Evolutionary conservation across 2,329 filamentous ascomycete species (phyloP).

Genomic region (Aspergillus flavus): DNA sequence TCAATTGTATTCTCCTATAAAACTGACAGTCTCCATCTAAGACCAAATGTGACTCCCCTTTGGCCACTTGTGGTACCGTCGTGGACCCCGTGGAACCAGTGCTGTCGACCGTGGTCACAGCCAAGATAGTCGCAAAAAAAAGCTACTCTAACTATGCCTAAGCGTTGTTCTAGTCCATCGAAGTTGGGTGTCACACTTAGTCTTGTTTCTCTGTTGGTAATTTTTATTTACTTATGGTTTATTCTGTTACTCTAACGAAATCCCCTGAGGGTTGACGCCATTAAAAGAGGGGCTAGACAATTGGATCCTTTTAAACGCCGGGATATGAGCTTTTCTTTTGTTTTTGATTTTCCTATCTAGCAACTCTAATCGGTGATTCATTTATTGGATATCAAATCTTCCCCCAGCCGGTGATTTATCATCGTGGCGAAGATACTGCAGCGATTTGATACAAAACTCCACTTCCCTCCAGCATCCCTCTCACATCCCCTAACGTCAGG

Average conservation of each 20-base stretch:
- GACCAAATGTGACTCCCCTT: slow-evolving; percentile 12
- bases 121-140: slow-evolving; percentile 17
- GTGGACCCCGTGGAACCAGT: slow-evolving; percentile 27
- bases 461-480: slow-evolving; percentile 4
- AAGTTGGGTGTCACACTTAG: slow-evolving; percentile 19
- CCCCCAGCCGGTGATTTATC: slow-evolving; percentile 12
- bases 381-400: slow-evolving; percentile 11
- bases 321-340: neutral
- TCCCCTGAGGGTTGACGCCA: slow-evolving; percentile 7
- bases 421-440: slow-evolving; percentile 12
- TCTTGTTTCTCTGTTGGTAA: slow-evolving; percentile 7
- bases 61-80: slow-evolving; percentile 26
- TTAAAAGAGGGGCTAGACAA: slow-evolving; percentile 4
- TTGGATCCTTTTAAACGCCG: slow-evolving; percentile 1
- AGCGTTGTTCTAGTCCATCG: slow-evolving; percentile 14
- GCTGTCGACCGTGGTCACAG: slow-evolving; percentile 18
- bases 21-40: slow-evolving; percentile 1
- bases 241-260: slow-evolving; percentile 12
- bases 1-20: neutral
- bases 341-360: slow-evolving; percentile 5
- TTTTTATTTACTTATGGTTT: neutral
- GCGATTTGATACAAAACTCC: slow-evolving; percentile 21
- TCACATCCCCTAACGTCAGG: slow-evolving; percentile 2
- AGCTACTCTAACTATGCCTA: slow-evolving; percentile 14
- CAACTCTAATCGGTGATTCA: slow-evolving; percentile 9